phyloP scores from a whole-genome alignment of 345 rosid species.

The Linum lewisii region DNA sequence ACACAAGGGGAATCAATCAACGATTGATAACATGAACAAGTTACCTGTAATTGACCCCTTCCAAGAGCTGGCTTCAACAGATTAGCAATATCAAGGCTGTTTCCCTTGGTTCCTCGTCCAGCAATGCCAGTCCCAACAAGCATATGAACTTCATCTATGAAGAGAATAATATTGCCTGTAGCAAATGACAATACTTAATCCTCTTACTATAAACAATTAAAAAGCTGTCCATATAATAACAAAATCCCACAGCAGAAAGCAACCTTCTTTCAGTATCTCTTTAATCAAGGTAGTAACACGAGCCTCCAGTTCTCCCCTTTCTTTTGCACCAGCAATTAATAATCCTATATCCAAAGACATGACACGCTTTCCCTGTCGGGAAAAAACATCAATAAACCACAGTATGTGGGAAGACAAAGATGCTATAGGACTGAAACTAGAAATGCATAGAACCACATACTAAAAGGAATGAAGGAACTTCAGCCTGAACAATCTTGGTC shows the following conservation, averaged over 20 bases:
- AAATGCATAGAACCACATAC: too few species aligned
- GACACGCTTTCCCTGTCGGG: slow-evolving; percentile 66
- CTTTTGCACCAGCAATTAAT: slow-evolving; percentile 96
- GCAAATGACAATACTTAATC: slow-evolving; percentile 14
- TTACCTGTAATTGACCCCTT: slow-evolving; percentile 92
- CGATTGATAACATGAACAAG: slow-evolving; percentile 5
- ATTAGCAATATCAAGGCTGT: slow-evolving; percentile 95
- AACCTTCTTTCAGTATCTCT: slow-evolving; percentile 77
- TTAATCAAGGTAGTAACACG: slow-evolving; percentile 71
- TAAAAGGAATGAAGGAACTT: slow-evolving; percentile 70
- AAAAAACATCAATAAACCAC: slow-evolving; percentile 14
- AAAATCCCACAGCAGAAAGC: slow-evolving; percentile 12
- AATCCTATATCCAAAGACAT: slow-evolving; percentile 91
- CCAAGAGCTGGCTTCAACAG: slow-evolving; percentile 91
- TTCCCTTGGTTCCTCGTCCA: slow-evolving; percentile 79
- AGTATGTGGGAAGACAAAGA: background rate
- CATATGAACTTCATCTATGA: slow-evolving; percentile 91
- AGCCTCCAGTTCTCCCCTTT: slow-evolving; percentile 94
- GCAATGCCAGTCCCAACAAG: slow-evolving; percentile 91
- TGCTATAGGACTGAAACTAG: too few species aligned
- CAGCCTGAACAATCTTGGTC: slow-evolving; percentile 57
- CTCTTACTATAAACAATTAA: slow-evolving; percentile 16
- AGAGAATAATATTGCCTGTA: slow-evolving; percentile 76
- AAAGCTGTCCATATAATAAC: slow-evolving; percentile 6
- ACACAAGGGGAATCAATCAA: background rate